Conservation (phyloP, 352 stramenopile genomes). For the Globisporangium perplexum region DNA sequence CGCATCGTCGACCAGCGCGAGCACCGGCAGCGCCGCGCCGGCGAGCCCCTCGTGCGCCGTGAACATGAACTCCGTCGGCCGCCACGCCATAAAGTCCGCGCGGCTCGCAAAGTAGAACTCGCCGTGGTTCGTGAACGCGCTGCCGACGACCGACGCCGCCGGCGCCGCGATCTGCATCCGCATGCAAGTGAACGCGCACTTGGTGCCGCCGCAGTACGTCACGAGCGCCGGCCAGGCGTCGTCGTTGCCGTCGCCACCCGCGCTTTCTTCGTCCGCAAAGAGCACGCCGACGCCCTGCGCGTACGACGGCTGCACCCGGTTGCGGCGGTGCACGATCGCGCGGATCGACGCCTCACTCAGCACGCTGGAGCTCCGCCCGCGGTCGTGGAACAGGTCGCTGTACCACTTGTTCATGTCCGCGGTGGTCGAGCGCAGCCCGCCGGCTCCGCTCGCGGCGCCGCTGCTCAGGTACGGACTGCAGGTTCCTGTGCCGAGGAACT, state of each 20-base stretch:
- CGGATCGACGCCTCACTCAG: constrained; percentile 30
- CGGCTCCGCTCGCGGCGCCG: constrained; percentile 19
- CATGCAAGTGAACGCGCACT: constrained; percentile 47
- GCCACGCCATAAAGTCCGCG: constrained; percentile 26
- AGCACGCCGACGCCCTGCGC: constrained; percentile 35
- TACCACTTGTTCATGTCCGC: constrained; percentile 54
- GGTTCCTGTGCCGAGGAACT: constrained; percentile 34
- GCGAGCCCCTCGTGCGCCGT: background rate
- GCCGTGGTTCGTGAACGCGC: constrained; percentile 34
- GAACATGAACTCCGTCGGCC: constrained; percentile 11
- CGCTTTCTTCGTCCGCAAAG: background rate
- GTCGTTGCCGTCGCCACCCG: constrained; percentile 14
- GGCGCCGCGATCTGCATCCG: constrained; percentile 24
- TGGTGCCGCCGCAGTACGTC: constrained; percentile 37
- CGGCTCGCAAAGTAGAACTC: constrained; percentile 27
- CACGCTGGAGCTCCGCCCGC: constrained; percentile 32
- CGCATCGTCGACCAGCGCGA: background rate
- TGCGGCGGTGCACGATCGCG: constrained; percentile 33
- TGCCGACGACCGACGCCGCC: constrained; percentile 27
- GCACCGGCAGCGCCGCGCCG: background rate
- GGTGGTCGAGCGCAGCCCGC: constrained; percentile 37
- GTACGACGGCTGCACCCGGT: constrained; percentile 25
- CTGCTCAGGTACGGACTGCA: constrained; percentile 38
- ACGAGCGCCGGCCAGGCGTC: constrained; percentile 26
- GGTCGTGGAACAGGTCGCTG: constrained; percentile 39